These are phyloP conservation scores for Alternaria triticimaculans DNA, from an alignment of 2,329 filamentous ascomycete genomes.

Conservation along the genomic window DNA sequence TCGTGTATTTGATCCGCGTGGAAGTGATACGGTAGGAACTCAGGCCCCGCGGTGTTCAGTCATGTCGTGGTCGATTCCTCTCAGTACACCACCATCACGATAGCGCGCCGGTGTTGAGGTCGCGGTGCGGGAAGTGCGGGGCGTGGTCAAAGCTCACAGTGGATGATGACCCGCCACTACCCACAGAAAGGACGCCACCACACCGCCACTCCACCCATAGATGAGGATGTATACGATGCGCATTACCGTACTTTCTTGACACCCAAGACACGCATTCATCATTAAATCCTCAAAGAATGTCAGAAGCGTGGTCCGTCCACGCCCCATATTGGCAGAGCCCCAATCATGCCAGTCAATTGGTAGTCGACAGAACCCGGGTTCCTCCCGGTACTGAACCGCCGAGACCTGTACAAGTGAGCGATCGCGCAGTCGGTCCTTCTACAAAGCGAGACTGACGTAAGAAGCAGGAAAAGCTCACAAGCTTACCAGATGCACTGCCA, in stretches of 20 bases:
- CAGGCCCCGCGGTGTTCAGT: too few species aligned
- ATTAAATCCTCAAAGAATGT: neutral
- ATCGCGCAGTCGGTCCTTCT: rapidly evolving
- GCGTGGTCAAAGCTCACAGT: neutral
- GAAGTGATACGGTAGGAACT: too few species aligned
- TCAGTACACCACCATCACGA: too few species aligned
- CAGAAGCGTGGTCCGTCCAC: neutral
- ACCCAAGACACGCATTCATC: neutral
- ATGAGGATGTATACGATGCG: neutral
- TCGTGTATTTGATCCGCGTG: too few species aligned
- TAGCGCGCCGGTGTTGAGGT: too few species aligned
- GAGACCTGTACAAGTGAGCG: neutral
- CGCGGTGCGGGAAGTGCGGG: neutral
- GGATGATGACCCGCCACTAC: neutral
- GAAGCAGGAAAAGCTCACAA: neutral
- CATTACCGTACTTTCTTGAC: neutral
- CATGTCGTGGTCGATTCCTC: too few species aligned
- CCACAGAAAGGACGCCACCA: neutral
- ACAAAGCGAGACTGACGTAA: neutral
- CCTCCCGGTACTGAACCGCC: neutral
- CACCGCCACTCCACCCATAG: neutral
- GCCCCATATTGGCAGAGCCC: neutral
- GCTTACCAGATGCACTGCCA: neutral
- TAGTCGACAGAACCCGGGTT: neutral
- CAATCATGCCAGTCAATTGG: neutral